A percentile compares a stretch with the other conserved stretches of the same genome.
Conservation (phyloP, 139 green algal species). For the Deuterostichococcus epilithicus region DNA sequence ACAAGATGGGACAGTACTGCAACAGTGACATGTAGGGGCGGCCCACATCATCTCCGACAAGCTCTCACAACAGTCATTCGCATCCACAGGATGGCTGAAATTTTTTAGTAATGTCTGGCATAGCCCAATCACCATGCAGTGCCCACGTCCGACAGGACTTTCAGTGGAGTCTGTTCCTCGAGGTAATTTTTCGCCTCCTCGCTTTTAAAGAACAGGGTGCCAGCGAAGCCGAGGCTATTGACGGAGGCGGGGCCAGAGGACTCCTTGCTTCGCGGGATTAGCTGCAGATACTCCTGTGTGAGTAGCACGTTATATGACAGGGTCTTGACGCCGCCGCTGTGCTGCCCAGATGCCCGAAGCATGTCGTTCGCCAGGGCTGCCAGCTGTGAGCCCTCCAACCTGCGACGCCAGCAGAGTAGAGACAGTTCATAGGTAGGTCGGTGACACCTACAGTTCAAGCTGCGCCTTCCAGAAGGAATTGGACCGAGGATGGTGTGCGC, state of each 20-base stretch:
- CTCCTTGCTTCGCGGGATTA: constrained; percentile 49
- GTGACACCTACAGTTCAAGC: neutral
- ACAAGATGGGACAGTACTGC: too few relatives aligned
- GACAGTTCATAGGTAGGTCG: neutral
- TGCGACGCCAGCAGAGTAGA: neutral
- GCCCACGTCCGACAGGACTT: constrained; percentile 43
- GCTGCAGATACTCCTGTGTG: constrained; percentile 38
- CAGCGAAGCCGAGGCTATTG: constrained; percentile 77
- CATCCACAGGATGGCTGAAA: neutral
- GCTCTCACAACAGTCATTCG: too few relatives aligned
- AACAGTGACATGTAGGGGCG: too few relatives aligned
- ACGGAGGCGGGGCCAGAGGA: constrained; percentile 37
- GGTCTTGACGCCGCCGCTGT: neutral
- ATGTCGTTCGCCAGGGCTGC: neutral
- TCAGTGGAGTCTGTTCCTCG: constrained; percentile 21
- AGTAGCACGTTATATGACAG: constrained; percentile 54
- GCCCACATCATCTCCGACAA: too few relatives aligned
- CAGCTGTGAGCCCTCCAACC: neutral
- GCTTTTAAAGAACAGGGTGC: constrained; percentile 63
- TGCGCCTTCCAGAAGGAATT: too few relatives aligned
- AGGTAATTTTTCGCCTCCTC: constrained; percentile 51
- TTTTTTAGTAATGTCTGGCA: neutral
- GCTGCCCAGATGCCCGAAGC: neutral
- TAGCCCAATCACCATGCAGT: constrained; percentile 30
- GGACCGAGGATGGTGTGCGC: neutral